These are phyloP conservation scores for Penicillium ucsense DNA, from an alignment of 495 filamentous ascomycete genomes.

Conservation along the genomic window DNA sequence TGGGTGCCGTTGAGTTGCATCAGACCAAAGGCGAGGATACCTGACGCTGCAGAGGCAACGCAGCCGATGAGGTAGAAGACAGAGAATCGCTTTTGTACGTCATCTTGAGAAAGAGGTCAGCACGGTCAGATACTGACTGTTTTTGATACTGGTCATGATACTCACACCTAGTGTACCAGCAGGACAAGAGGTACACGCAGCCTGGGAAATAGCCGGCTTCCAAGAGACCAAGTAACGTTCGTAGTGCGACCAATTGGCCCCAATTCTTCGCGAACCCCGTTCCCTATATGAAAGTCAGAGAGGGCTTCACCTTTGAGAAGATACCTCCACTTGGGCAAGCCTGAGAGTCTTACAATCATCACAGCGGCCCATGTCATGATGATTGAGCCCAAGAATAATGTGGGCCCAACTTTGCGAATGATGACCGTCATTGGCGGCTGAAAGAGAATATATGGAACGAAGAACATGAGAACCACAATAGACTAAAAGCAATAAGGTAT, in stretches of 20 bases:
- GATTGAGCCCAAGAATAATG: constrained; percentile 44
- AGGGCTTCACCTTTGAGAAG: not conserved
- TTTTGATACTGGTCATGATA: not conserved
- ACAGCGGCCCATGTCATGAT: constrained; percentile 41
- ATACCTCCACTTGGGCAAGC: too few species aligned
- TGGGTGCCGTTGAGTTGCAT: constrained; percentile 46
- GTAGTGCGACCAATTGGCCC: constrained; percentile 40
- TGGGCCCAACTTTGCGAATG: constrained; percentile 51
- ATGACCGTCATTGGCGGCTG: constrained; percentile 52
- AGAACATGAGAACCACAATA: constrained; percentile 55
- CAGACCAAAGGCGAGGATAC: constrained; percentile 56
- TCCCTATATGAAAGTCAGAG: constrained; percentile 19
- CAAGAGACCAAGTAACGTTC: constrained; percentile 51
- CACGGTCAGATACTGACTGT: not conserved
- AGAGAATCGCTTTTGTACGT: constrained; percentile 55
- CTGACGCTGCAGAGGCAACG: constrained; percentile 49
- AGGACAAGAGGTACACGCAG: constrained; percentile 52
- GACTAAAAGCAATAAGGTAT: constrained; percentile 22
- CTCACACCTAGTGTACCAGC: constrained; percentile 53
- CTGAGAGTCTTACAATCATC: constrained; percentile 25
- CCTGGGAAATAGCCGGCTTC: constrained; percentile 57
- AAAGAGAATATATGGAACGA: constrained; percentile 54
- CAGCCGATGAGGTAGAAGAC: constrained; percentile 56
- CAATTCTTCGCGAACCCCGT: constrained; percentile 50
- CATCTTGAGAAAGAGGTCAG: constrained; percentile 22